Conservation (phyloP, 2,329 filamentous ascomycete genomes). For the Cladosporium sp. region DNA sequence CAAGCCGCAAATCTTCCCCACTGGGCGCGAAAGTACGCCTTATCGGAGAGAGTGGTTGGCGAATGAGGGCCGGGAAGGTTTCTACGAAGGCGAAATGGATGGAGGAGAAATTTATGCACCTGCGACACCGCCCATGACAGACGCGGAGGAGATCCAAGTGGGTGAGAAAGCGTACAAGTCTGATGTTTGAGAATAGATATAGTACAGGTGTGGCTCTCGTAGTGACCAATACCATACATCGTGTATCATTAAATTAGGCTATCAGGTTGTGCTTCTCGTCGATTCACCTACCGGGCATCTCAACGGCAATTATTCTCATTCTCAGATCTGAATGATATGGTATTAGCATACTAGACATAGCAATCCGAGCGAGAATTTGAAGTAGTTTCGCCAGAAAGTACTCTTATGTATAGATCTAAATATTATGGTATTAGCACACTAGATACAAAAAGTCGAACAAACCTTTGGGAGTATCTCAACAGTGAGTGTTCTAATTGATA, state of each 20-base stretch:
- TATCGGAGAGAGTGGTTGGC: constrained; percentile 22
- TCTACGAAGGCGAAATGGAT: constrained; percentile 20
- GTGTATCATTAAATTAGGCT: background rate
- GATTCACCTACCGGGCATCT: too few relatives aligned
- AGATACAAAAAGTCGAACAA: too few relatives aligned
- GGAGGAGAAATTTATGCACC: constrained; percentile 19
- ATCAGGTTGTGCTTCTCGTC: background rate
- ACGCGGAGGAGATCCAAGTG: constrained; percentile 14
- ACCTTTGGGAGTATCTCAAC: too few relatives aligned
- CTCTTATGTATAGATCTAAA: too few relatives aligned
- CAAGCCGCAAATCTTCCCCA: constrained; percentile 21
- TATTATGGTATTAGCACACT: too few relatives aligned
- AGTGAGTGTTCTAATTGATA: too few relatives aligned
- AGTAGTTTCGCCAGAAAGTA: too few relatives aligned
- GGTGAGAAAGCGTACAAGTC: constrained; percentile 14
- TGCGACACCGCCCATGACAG: constrained; percentile 20
- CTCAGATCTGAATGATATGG: too few relatives aligned
- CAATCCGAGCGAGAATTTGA: too few relatives aligned
- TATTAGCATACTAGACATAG: too few relatives aligned
- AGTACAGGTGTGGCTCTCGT: background rate
- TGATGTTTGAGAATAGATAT: background rate
- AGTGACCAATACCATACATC: background rate
- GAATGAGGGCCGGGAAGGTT: constrained; percentile 22
- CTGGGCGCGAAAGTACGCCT: constrained; percentile 17
- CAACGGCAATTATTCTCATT: too few relatives aligned